Conservation (phyloP, 768 basidiomycete genomes). For the Boletales sp. region DNA sequence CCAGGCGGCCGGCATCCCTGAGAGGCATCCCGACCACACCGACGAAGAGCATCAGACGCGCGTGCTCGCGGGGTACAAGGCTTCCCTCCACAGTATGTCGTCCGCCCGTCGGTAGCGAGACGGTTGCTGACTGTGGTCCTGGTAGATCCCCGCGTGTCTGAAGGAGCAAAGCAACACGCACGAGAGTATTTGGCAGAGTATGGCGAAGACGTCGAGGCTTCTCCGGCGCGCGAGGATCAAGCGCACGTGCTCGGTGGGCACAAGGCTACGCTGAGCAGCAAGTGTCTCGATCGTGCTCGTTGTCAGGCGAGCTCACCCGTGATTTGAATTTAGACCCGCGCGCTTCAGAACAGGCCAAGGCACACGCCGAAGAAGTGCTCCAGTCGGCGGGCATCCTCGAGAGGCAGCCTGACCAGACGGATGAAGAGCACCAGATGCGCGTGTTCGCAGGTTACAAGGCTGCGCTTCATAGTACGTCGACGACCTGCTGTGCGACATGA, state of each 20-base stretch:
- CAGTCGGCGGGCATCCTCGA: conserved; percentile 40
- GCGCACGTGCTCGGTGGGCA: conserved; percentile 40
- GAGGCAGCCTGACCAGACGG: conserved; percentile 24
- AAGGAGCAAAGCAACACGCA: conserved; percentile 52
- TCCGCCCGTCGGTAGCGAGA: neutral
- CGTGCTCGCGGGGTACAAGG: conserved; percentile 56
- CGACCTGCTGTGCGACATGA: too few relatives aligned
- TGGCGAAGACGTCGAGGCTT: conserved; percentile 19
- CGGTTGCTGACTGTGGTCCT: neutral
- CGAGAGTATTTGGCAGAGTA: conserved; percentile 41
- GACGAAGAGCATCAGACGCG: conserved; percentile 42
- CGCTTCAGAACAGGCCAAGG: conserved; percentile 48
- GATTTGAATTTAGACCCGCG: conserved; percentile 33
- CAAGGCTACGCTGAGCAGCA: conserved; percentile 47
- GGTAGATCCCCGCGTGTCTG: conserved; percentile 48
- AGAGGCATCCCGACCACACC: conserved; percentile 25
- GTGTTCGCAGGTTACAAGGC: conserved; percentile 58
- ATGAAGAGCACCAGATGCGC: conserved; percentile 41
- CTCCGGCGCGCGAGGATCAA: conserved; percentile 3
- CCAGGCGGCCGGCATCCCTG: conserved; percentile 39
- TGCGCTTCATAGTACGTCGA: conserved; percentile 44
- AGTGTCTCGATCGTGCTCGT: too few relatives aligned
- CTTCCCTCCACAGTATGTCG: conserved; percentile 45
- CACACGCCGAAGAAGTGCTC: conserved; percentile 52
- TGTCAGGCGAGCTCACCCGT: neutral